phyloP scores from a whole-genome alignment of 1,284 basidiomycete genomes.

The Cryptococcus maquisensis region DNA sequence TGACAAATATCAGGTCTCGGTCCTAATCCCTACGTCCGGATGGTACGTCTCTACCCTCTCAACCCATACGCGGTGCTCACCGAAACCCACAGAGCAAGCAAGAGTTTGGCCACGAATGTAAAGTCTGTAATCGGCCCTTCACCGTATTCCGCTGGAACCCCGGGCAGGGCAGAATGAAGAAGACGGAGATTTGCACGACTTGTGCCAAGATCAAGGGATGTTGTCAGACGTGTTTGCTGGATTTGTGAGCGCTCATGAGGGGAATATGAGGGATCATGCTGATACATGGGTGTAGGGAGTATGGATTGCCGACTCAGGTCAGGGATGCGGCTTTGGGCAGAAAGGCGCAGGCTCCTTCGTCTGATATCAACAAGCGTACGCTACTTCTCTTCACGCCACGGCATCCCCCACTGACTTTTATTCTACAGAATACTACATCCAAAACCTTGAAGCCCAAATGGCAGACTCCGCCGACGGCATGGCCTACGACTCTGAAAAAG shows the following conservation, averaged over 20 bases:
- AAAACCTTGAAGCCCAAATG: conserved; percentile 84
- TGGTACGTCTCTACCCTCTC: conserved; percentile 57
- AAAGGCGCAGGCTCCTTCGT: conserved; percentile 83
- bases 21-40: conserved; percentile 80
- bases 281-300: conserved; percentile 56
- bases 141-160: conserved; percentile 99
- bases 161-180: conserved; percentile 87
- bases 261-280: neutral
- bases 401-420: neutral
- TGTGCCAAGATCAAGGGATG: conserved; percentile 99
- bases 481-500: conserved; percentile 60
- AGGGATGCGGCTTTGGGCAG: conserved; percentile 89
- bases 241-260: conserved; percentile 55
- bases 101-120: conserved; percentile 87
- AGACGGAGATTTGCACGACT: conserved; percentile 97
- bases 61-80: neutral
- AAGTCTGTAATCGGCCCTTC: conserved; percentile 85
- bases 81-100: conserved; percentile 74
- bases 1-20: conserved; percentile 62
- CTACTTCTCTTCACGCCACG: neutral
- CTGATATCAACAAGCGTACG: conserved; percentile 79
- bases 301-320: conserved; percentile 93
- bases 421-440: conserved; percentile 79
- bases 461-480: conserved; percentile 41
- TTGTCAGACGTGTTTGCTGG: conserved; percentile 95